Evolutionary conservation across 257 asterid species (phyloP).

Genomic region (Nicotiana obtusifolia): DNA sequence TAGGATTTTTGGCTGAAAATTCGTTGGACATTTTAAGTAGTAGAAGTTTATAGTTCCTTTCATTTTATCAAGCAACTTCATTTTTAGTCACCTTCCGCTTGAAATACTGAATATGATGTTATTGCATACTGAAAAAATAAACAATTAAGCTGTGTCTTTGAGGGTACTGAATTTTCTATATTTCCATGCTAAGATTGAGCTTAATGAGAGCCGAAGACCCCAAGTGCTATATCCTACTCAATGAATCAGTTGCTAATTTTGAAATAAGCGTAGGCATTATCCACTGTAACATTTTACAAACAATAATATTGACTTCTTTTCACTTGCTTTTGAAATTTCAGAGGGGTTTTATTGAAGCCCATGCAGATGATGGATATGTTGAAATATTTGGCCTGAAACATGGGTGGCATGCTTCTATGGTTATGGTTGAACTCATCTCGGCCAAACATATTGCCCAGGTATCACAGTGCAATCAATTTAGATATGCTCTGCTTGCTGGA

Average conservation of each 20-base stretch:
- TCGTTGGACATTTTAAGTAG: background rate
- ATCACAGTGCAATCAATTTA: background rate
- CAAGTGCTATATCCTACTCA: background rate
- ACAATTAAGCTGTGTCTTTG: background rate
- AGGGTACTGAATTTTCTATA: background rate
- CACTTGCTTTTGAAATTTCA: conserved; percentile 16
- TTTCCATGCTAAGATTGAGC: background rate
- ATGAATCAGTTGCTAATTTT: background rate
- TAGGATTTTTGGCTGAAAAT: background rate
- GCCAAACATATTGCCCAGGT: conserved; percentile 96
- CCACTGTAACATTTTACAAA: background rate
- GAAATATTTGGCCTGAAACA: conserved; percentile 83
- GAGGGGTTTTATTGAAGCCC: conserved; percentile 84
- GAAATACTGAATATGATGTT: background rate
- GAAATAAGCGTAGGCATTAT: background rate
- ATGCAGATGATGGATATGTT: conserved; percentile 68
- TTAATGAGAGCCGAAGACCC: background rate
- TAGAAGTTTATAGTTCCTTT: background rate
- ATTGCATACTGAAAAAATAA: background rate
- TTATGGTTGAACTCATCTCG: conserved; percentile 77
- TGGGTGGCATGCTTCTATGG: conserved; percentile 98
- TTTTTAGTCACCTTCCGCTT: background rate
- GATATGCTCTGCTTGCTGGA: background rate
- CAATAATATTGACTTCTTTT: background rate
- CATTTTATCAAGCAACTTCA: background rate